Evolutionary conservation across 192 early-diverging fungal species (phyloP).

Genomic region (Backusella mclennaniae): DNA sequence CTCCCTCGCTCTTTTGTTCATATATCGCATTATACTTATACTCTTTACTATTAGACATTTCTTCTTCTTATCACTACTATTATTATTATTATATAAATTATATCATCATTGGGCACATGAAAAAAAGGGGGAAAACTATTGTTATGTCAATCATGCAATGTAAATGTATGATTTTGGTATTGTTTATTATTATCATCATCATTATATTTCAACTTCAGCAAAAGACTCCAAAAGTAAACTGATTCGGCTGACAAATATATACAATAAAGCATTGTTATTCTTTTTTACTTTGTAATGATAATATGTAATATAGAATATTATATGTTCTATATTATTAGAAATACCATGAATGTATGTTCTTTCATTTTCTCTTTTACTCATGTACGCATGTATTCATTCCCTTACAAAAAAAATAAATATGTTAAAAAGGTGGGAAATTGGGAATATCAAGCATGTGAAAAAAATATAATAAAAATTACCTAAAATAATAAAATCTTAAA

Average conservation of each 20-base stretch:
- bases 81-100: background rate
- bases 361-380: no score
- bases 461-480: background rate
- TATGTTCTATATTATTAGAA: background rate
- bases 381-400: no score
- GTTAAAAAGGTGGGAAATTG: background rate
- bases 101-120: no score
- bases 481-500: background rate
- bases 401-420: no score
- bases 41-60: background rate
- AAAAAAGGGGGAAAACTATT: no score
- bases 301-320: background rate
- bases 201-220: background rate
- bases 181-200: no score
- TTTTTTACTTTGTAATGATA: background rate
- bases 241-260: background rate
- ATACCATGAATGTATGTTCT: no score
- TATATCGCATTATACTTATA: background rate
- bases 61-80: background rate
- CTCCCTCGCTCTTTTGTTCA: background rate
- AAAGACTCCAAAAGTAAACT: background rate
- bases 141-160: background rate
- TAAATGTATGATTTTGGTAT: background rate
- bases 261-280: background rate
- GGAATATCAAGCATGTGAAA: background rate